Evolutionary conservation across 805 yeast species (phyloP).

Genomic region (Zygosaccharomyces bisporus): DNA sequence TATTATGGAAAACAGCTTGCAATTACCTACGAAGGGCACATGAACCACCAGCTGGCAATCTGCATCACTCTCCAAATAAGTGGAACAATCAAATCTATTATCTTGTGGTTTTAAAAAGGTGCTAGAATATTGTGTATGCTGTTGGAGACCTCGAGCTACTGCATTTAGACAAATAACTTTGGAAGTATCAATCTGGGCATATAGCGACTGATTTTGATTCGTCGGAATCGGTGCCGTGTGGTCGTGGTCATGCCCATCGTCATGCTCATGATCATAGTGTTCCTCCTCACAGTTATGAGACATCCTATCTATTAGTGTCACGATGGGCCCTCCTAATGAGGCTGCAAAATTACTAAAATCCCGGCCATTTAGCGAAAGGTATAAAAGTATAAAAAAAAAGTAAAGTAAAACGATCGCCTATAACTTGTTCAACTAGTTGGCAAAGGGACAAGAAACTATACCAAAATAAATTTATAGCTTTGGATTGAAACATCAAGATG

Average conservation of each 20-base stretch:
- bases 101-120: conserved; percentile 51
- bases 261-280: conserved; percentile 36
- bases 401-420: too few relatives aligned
- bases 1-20: conserved; percentile 69
- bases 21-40: conserved; percentile 75
- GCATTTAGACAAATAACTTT: conserved; percentile 64
- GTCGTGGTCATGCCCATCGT: conserved; percentile 42
- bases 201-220: conserved; percentile 61
- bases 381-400: background rate
- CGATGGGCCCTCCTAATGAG: background rate
- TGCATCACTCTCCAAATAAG: conserved; percentile 59
- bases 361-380: background rate
- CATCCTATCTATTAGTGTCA: conserved; percentile 20
- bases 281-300: conserved; percentile 35
- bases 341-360: background rate
- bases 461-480: background rate
- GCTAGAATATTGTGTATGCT: conserved; percentile 39
- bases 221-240: conserved; percentile 69
- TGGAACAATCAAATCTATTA: conserved; percentile 46
- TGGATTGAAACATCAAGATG: conserved; percentile 34
- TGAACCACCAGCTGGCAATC: conserved; percentile 76
- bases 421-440: too few relatives aligned
- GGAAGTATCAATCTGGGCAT: conserved; percentile 54
- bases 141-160: conserved; percentile 41
- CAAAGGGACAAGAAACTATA: too few relatives aligned